phyloP scores from a whole-genome alignment of 2,329 filamentous ascomycete genomes.

The Pyrenochaeta sp. region DNA sequence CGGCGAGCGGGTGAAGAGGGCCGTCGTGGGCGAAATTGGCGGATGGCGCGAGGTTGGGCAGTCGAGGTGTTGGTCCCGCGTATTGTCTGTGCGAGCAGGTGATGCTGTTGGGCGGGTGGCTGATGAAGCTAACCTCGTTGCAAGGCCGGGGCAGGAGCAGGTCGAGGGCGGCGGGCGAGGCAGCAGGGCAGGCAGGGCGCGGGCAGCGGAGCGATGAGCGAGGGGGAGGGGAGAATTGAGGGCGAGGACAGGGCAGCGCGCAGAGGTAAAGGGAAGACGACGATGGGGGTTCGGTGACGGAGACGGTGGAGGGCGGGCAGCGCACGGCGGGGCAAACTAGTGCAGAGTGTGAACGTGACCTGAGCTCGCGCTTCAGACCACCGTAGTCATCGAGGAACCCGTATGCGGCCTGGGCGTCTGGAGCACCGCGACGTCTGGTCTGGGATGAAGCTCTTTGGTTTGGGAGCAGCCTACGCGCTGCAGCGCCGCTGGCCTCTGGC shows the following conservation, averaged over 20 bases:
- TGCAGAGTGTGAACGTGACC: slow-evolving; percentile 17
- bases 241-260: slow-evolving; percentile 20
- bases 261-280: slow-evolving; percentile 29
- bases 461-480: background rate
- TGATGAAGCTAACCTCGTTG: slow-evolving; percentile 21
- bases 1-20: slow-evolving; percentile 53
- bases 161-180: slow-evolving; percentile 11
- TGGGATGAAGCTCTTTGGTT: no score
- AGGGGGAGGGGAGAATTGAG: slow-evolving; percentile 30
- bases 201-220: slow-evolving; percentile 8
- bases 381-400: slow-evolving; percentile 9
- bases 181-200: slow-evolving; percentile 21
- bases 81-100: slow-evolving; percentile 30
- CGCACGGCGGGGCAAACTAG: slow-evolving; percentile 21
- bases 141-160: slow-evolving; percentile 29
- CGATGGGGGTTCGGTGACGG: slow-evolving; percentile 31
- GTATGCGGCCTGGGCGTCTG: slow-evolving; percentile 5
- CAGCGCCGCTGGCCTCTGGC: no score
- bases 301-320: slow-evolving; percentile 35
- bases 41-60: slow-evolving; percentile 26
- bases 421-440: background rate
- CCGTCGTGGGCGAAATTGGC: slow-evolving; percentile 60
- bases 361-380: slow-evolving; percentile 17
- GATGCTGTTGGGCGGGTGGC: slow-evolving; percentile 25
- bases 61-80: slow-evolving; percentile 30